Percentiles rank a stretch among this genome's conserved stretches.
Evolutionary conservation across 352 stramenopile species (phyloP).

Genomic region (Phytopythium litorale): DNA sequence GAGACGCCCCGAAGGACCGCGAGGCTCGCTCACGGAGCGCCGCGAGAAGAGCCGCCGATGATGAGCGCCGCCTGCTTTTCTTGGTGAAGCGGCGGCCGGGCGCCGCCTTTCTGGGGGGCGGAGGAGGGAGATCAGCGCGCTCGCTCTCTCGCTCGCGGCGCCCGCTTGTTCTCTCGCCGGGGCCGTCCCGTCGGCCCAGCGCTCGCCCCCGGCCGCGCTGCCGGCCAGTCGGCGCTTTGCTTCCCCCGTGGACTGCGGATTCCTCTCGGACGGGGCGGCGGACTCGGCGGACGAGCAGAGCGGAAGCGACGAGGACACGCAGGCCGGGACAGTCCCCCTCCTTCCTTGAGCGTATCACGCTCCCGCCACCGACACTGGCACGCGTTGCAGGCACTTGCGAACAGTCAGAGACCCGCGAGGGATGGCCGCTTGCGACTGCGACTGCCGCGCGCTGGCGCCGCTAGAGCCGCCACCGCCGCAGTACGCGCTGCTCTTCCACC

Average conservation of each 20-base stretch:
- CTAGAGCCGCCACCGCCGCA: constrained; percentile 8
- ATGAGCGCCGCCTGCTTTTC: neutral
- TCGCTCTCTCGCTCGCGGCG: neutral
- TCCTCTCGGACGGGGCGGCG: neutral
- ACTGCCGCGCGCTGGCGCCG: constrained; percentile 12
- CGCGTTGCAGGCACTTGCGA: no score
- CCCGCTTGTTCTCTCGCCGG: neutral
- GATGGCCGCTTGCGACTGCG: constrained; percentile 1
- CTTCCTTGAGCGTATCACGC: neutral
- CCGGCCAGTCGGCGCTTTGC: neutral
- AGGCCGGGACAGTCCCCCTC: neutral
- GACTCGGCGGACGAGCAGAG: neutral
- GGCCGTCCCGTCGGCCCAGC: neutral
- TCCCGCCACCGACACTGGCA: neutral
- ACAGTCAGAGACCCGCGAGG: neutral
- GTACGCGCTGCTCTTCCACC: constrained; percentile 32
- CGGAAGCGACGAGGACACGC: neutral
- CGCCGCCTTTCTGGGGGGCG: neutral
- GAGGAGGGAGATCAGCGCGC: neutral
- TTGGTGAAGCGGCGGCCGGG: neutral
- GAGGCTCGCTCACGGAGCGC: neutral
- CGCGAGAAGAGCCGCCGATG: neutral
- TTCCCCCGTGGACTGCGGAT: neutral
- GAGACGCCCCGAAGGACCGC: neutral
- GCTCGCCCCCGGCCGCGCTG: neutral